phyloP scores from a whole-genome alignment of 768 basidiomycete species.

The Boletus eberwhitei region DNA sequence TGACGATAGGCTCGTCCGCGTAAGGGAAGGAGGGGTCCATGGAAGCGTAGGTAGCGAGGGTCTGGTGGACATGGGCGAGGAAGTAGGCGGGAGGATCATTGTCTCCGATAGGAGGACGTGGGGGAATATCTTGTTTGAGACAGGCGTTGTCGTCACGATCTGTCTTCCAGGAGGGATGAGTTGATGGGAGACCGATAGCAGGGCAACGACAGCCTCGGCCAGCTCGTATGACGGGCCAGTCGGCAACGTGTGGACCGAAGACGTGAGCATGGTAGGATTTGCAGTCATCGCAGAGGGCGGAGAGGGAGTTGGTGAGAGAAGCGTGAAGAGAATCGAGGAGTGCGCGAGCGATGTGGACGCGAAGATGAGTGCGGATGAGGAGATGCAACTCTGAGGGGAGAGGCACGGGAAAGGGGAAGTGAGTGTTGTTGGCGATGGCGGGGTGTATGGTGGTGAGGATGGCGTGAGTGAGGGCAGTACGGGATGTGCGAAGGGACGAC shows the following conservation, averaged over 20 bases:
- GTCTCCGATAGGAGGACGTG: slow-evolving; percentile 33
- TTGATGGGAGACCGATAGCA: slow-evolving; percentile 19
- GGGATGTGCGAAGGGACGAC: slow-evolving; percentile 35
- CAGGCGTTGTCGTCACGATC: slow-evolving; percentile 9
- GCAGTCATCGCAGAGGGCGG: slow-evolving; percentile 46
- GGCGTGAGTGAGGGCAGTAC: slow-evolving; percentile 49
- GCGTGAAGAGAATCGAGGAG: slow-evolving; percentile 41
- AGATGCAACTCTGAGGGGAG: slow-evolving; percentile 55
- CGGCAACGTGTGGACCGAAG: slow-evolving; percentile 49
- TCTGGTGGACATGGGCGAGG: slow-evolving; percentile 37
- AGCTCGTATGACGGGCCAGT: slow-evolving; percentile 49
- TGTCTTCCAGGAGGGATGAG: slow-evolving; percentile 5
- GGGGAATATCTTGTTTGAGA: slow-evolving; percentile 18
- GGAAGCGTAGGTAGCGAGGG: slow-evolving; percentile 48
- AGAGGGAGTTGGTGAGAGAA: slow-evolving; percentile 34
- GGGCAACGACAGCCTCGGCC: slow-evolving; percentile 47
- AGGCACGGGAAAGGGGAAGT: slow-evolving; percentile 20
- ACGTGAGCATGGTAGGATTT: slow-evolving; percentile 51
- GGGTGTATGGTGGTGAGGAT: slow-evolving; percentile 48
- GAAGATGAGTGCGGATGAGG: slow-evolving; percentile 46
- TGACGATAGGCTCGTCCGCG: slow-evolving; percentile 19
- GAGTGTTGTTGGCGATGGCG: slow-evolving; percentile 34
- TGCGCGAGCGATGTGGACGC: slow-evolving; percentile 39
- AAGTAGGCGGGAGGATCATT: slow-evolving; percentile 33
- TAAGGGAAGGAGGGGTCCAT: slow-evolving; percentile 32